These are phyloP conservation scores for Solanum lycopersicoides DNA, from an alignment of 257 asterid species.

Conservation along the genomic window DNA sequence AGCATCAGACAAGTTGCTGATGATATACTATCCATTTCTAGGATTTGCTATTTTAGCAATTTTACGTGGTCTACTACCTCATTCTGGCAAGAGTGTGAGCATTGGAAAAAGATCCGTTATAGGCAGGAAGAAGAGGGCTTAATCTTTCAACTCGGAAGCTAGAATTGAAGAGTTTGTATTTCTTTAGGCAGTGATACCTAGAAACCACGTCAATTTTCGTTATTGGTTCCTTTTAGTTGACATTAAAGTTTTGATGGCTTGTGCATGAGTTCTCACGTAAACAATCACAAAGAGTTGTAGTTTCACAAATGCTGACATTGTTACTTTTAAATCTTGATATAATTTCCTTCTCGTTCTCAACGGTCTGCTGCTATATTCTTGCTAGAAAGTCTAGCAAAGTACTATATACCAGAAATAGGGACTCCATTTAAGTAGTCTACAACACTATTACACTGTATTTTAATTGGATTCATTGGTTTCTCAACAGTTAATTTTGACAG, in stretches of 20 bases:
- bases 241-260: background rate
- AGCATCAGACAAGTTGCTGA: constrained; percentile 53
- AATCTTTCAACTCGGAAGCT: background rate
- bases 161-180: background rate
- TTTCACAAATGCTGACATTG: background rate
- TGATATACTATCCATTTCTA: constrained; percentile 57
- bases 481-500: too few relatives aligned
- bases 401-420: too few relatives aligned
- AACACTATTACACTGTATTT: too few relatives aligned
- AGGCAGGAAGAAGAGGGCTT: constrained; percentile 58
- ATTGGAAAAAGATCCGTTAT: constrained; percentile 29
- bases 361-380: too few relatives aligned
- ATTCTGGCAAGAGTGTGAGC: constrained; percentile 29
- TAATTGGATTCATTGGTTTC: too few relatives aligned
- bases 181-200: background rate
- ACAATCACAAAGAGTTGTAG: background rate
- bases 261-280: background rate
- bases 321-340: background rate
- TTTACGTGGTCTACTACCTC: constrained; percentile 50
- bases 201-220: background rate
- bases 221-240: background rate
- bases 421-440: too few relatives aligned
- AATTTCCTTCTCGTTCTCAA: background rate
- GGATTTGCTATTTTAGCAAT: constrained; percentile 51
- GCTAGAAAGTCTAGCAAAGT: too few relatives aligned